Evolutionary conservation across 768 basidiomycete genomes (phyloP).

Genomic region (Candolleomyces eurysporus): DNA sequence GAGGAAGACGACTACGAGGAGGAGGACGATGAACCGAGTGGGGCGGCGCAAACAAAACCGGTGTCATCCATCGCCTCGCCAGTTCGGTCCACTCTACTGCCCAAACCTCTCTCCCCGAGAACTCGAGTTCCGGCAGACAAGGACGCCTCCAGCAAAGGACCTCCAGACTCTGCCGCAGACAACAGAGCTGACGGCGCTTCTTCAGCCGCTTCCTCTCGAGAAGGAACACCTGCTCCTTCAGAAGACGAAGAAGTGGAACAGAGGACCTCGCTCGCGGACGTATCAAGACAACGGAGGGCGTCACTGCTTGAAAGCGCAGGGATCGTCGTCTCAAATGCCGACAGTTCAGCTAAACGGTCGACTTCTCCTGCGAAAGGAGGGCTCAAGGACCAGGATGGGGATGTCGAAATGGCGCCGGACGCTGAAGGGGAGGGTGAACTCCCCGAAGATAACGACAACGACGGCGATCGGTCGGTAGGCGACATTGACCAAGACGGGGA

Average conservation of each 20-base stretch:
- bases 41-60: not conserved
- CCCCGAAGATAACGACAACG: conserved; percentile 16
- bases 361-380: conserved; percentile 22
- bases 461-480: conserved; percentile 8
- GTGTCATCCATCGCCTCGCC: not conserved
- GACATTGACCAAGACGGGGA: conserved; percentile 26
- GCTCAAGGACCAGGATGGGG: conserved; percentile 27
- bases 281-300: conserved; percentile 7
- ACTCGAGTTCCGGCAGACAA: conserved; percentile 23
- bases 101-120: conserved; percentile 16
- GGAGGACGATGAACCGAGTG: conserved; percentile 15
- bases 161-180: conserved; percentile 37
- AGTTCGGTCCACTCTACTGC: too few relatives aligned
- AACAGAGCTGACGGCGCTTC: conserved; percentile 34
- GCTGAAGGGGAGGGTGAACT: conserved; percentile 19
- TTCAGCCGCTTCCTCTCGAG: conserved; percentile 40
- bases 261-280: conserved; percentile 1
- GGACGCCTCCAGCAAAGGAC: conserved; percentile 34
- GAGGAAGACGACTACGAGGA: conserved; percentile 10
- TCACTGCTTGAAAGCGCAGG: conserved; percentile 4
- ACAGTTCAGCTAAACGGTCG: conserved; percentile 1
- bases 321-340: not conserved
- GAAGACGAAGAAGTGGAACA: conserved; percentile 22
- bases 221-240: conserved; percentile 34
- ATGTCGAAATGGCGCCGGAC: conserved; percentile 6